phyloP scores from a whole-genome alignment of 1,139 yeast species.

The Protomyces inouyei region DNA sequence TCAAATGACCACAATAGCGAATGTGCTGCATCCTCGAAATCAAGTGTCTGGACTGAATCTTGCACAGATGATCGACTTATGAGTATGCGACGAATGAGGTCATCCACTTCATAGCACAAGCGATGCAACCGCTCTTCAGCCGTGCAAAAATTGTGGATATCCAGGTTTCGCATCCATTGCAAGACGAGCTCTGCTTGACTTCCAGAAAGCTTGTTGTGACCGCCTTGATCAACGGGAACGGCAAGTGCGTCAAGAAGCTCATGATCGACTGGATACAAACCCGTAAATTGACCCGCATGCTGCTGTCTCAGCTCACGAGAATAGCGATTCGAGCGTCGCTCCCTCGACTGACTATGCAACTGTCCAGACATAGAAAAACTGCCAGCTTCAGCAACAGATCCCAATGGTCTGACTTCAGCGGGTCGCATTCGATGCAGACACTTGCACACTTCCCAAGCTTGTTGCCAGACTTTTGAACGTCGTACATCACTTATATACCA shows the following conservation, averaged over 20 bases:
- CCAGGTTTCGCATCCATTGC: constrained; percentile 14
- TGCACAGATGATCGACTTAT: not conserved
- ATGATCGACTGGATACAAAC: constrained; percentile 6
- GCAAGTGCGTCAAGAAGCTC: constrained; percentile 4
- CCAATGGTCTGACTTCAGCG: not conserved
- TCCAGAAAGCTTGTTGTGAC: constrained; percentile 4
- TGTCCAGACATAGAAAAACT: not conserved
- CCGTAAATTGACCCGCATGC: not conserved
- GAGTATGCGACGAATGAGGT: not conserved
- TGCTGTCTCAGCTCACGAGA: constrained; percentile 1
- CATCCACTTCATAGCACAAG: constrained; percentile 19
- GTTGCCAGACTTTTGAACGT: constrained; percentile 13
- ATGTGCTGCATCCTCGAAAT: constrained; percentile 1
- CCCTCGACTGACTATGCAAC: not conserved
- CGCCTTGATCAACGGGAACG: not conserved
- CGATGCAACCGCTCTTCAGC: constrained; percentile 23
- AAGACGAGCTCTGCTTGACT: constrained; percentile 4
- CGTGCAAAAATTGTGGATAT: constrained; percentile 16
- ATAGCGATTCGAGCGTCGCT: constrained; percentile 1
- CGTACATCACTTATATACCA: constrained; percentile 22
- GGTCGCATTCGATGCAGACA: constrained; percentile 5
- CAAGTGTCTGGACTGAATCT: not conserved
- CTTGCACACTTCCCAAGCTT: constrained; percentile 20
- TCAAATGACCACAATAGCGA: constrained; percentile 11
- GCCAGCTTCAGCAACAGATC: not conserved